These are phyloP conservation scores for Eimeria brunetti DNA, from an alignment of 169 alveolate genomes.

Conservation along the genomic window DNA sequence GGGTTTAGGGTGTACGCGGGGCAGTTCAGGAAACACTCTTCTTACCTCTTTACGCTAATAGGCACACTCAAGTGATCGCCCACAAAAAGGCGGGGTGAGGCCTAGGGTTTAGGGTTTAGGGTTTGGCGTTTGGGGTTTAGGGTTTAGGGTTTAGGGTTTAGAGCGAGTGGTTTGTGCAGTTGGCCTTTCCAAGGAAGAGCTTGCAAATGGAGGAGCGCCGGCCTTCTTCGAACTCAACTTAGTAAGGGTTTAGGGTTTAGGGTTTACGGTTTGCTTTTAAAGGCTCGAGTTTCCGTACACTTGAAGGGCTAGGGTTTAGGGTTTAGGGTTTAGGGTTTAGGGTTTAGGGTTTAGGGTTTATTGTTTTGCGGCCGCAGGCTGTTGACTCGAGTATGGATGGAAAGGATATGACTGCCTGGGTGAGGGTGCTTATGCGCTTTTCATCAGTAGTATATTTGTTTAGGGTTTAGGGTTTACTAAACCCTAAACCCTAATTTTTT, in stretches of 20 bases:
- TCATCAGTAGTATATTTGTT: too few relatives aligned
- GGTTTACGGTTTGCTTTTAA: slow-evolving; percentile 4
- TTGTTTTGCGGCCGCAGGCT: slow-evolving; percentile 1
- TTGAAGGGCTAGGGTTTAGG: neutral
- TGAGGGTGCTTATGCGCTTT: too few relatives aligned
- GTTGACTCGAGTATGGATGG: slow-evolving; percentile 31
- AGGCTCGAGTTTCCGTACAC: neutral
- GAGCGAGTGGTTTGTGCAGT: neutral
- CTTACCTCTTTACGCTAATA: neutral
- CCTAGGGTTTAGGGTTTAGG: neutral
- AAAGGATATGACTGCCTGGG: slow-evolving; percentile 31
- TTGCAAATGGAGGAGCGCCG: neutral
- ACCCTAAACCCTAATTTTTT: neutral
- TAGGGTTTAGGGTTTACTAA: too few relatives aligned
- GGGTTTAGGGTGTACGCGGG: neutral
- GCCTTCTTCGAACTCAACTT: slow-evolving; percentile 32
- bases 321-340: neutral
- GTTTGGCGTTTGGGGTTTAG: slow-evolving; percentile 23
- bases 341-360: slow-evolving; percentile 14
- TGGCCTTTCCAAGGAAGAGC: slow-evolving; percentile 18
- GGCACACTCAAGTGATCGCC: too few relatives aligned
- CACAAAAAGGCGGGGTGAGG: neutral
- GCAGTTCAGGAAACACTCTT: neutral
- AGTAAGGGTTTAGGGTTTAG: slow-evolving; percentile 1
- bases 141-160: slow-evolving; percentile 26